Evolutionary conservation across 108 stramenopile species (phyloP), one percentile per base, ranked within the genome.

Genomic region (Cylindrotheca closterium): DNA sequence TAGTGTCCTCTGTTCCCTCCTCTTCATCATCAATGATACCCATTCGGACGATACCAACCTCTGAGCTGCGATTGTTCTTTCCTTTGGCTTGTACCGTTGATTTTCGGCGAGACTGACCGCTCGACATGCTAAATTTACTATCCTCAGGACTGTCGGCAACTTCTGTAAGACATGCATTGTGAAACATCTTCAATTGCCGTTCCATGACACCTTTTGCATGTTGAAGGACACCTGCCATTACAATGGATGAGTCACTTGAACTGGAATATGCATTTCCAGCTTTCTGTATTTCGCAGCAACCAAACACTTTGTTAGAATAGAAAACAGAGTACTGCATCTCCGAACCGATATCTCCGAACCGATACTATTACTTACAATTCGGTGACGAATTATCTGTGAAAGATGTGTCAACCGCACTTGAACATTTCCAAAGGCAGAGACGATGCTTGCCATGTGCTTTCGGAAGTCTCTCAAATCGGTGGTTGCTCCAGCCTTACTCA

Each of bases 311-410:
- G n/a, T n/a, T n/a, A n/a, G n/a, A n/a, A n/a, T n/a, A n/a, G n/a
- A n/a, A n/a, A n/a, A n/a, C n/a, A n/a, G n/a, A n/a, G n/a, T n/a
- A n/a, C n/a, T n/a, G n/a, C 21, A 19, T n/a, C n/a, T n/a, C n/a
- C n/a, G n/a, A n/a, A n/a, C n/a, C n/a, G n/a, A n/a, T n/a, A n/a
- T n/a, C n/a, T n/a, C n/a, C n/a, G n/a, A n/a, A n/a, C n/a, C n/a
- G n/a, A 8, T 2, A 55, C 0, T 12, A 26, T 3, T 7, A 89
- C 91, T 79, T 78, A 89, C 88, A 70, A 93, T 81, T 29, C 87
- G 83, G 52, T 87, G 83, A 29, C 92, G 83, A 70, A 93, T 49
- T 62, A 93, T 85, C 74, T 93, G 88, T n/a, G 87, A 70, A 78
- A 93, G 77, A 74, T 93, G 92, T 30, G 79, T 54, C 19, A 88